Base-by-base conservation (phyloP, 2,329 filamentous ascomycete species). In the Aquanectria penicillioides region DNA sequence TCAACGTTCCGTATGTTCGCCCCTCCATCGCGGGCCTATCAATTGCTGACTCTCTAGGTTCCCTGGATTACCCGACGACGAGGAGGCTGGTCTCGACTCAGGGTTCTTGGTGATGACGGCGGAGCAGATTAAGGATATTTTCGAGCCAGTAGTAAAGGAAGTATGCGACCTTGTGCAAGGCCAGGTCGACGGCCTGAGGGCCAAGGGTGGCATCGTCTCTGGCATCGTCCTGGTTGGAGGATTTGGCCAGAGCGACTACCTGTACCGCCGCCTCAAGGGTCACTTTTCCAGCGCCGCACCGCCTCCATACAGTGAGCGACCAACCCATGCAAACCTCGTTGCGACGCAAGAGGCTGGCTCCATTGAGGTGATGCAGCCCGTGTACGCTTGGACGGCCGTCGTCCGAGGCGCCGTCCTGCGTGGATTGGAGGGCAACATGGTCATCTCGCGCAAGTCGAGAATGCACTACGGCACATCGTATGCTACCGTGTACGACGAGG, bases 161-260 rank as follows among this genome's bases (percentile, higher is more conserved):
- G 87, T 90, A 0, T 88, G 86, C 62, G 88, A 89, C 57, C 79
- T 90, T 2, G 88, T 90, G 0, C 83, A 88, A 62, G 88, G 87
- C 6, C 88, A 91, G 67, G 88, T 91, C 12, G 84, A 87, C 52
- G 80, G 78, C 7, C 85, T 92, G 25, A 82, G 86, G 25, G 75
- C 79, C 59, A 88, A 86, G 61, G 86, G 86, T 26, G 86, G 85
- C 33, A 78, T 86, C 47, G 87, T 90, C 5, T 86, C 85, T 10
- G 90, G 90, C n/a, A 92, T 94, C 63, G 88, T 94, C 38, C 81
- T 94, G 6, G 91, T 94, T 0, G 91, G 92, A 62, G 91, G 91
- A 6, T 94, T 94, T 68, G 91, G 91, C 1, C 89, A 93, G 77
- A 91, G 87, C 74, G 87, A 92, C 70, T 92, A 92, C 71, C 82